Evolutionary conservation across 2,329 filamentous ascomycete species (phyloP).

Genomic region (Ophiostoma quercus): DNA sequence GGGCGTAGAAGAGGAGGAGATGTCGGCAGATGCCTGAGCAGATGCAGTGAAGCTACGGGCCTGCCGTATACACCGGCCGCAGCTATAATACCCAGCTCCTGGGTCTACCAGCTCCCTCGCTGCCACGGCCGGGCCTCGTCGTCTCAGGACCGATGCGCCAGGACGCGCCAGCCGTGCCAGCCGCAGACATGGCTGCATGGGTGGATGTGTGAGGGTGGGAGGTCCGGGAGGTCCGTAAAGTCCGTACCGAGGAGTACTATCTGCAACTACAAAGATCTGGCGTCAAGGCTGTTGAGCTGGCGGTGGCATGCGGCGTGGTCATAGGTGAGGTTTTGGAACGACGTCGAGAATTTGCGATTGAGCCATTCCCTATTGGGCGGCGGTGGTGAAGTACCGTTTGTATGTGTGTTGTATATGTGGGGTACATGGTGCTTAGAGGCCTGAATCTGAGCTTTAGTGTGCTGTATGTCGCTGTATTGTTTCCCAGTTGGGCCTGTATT

Average conservation of each 20-base stretch:
- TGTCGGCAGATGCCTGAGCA: background rate
- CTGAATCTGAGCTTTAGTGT: background rate
- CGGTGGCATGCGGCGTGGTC: background rate
- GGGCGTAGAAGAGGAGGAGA: background rate
- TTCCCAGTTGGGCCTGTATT: background rate
- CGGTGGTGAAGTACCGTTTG: background rate
- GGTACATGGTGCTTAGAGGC: background rate
- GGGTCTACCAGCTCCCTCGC: background rate
- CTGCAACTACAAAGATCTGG: background rate
- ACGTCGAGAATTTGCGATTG: slow-evolving; percentile 14
- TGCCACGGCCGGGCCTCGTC: background rate
- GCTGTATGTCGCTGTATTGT: background rate
- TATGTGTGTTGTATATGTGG: background rate
- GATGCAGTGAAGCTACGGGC: background rate
- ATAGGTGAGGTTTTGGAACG: background rate
- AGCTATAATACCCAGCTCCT: background rate
- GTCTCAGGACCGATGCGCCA: slow-evolving; percentile 22
- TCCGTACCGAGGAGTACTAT: background rate
- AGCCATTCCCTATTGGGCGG: slow-evolving; percentile 20
- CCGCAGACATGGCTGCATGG: slow-evolving; percentile 37
- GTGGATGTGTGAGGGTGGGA: background rate
- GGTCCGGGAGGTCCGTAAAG: background rate
- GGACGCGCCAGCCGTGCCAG: slow-evolving; percentile 31
- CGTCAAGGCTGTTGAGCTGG: background rate
- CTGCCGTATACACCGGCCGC: background rate